Evolutionary conservation across 1,284 basidiomycete species (phyloP).

Genomic region (Grifola frondosa): DNA sequence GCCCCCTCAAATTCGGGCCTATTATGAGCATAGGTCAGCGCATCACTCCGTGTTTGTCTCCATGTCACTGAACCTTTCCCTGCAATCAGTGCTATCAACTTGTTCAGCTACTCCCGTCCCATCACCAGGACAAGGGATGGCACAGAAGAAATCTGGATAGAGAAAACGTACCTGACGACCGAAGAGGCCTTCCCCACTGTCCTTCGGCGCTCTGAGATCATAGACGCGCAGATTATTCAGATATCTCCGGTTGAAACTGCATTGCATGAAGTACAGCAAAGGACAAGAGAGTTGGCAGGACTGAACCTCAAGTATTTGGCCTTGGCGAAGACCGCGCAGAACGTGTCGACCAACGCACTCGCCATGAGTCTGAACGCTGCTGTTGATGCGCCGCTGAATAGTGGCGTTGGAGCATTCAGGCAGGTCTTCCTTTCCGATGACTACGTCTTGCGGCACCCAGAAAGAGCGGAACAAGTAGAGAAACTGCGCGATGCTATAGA

Average conservation of each 20-base stretch:
- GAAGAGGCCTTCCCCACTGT: slow-evolving; percentile 93
- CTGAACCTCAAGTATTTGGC: slow-evolving; percentile 73
- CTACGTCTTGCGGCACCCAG: slow-evolving; percentile 70
- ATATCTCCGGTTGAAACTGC: slow-evolving; percentile 89
- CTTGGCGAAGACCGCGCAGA: slow-evolving; percentile 73
- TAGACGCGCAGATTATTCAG: slow-evolving; percentile 73
- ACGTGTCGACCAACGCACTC: slow-evolving; percentile 78
- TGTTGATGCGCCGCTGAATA: slow-evolving; percentile 81
- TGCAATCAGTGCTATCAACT: slow-evolving; percentile 63
- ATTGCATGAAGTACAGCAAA: slow-evolving; percentile 74
- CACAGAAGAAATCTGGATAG: slow-evolving; percentile 80
- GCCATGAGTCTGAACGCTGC: slow-evolving; percentile 87
- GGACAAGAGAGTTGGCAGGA: slow-evolving; percentile 73
- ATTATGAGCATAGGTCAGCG: slow-evolving; percentile 82
- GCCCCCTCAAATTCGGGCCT: slow-evolving; percentile 75
- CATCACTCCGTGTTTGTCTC: slow-evolving; percentile 5
- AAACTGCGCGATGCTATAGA: slow-evolving; percentile 76
- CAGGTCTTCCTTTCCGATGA: slow-evolving; percentile 74
- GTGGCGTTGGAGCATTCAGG: slow-evolving; percentile 78
- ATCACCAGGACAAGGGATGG: slow-evolving; percentile 62
- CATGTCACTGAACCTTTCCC: slow-evolving; percentile 3
- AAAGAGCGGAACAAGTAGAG: slow-evolving; percentile 68
- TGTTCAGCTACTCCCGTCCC: slow-evolving; percentile 80
- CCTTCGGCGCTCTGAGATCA: slow-evolving; percentile 85
- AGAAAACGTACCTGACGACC: slow-evolving; percentile 85